A percentile compares a stretch with the other conserved stretches of the same genome.
These are phyloP conservation scores for Pseudozyma sp. DNA, from an alignment of 1,284 basidiomycete genomes.

Conservation along the genomic window DNA sequence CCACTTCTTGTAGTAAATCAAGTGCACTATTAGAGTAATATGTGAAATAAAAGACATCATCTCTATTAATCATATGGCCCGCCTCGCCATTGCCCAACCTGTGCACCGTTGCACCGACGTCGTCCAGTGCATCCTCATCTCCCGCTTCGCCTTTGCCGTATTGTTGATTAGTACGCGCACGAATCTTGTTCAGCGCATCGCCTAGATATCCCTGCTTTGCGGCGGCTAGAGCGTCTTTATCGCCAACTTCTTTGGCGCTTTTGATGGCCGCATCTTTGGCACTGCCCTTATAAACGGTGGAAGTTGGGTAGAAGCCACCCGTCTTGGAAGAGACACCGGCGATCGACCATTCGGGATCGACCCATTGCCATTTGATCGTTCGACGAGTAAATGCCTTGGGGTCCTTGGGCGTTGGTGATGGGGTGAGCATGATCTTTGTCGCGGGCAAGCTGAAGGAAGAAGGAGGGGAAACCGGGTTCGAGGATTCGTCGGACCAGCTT, in stretches of 20 bases:
- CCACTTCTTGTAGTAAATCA: no score
- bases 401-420: slow-evolving; percentile 53
- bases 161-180: slow-evolving; percentile 11
- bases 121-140: slow-evolving; percentile 14
- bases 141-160: background rate
- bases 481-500: slow-evolving; percentile 76
- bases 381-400: slow-evolving; percentile 59
- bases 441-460: slow-evolving; percentile 74
- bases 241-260: slow-evolving; percentile 20
- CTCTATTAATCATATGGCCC: no score
- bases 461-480: slow-evolving; percentile 70
- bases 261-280: slow-evolving; percentile 47
- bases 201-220: slow-evolving; percentile 51
- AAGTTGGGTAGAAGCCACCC: slow-evolving; percentile 20
- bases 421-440: slow-evolving; percentile 62
- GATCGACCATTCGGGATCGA: slow-evolving; percentile 71
- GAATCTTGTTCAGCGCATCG: slow-evolving; percentile 43
- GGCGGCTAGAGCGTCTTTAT: slow-evolving; percentile 29
- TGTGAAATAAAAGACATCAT: no score
- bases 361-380: slow-evolving; percentile 70
- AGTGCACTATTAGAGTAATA: no score
- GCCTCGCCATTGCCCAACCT: slow-evolving; percentile 2
- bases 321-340: slow-evolving; percentile 50
- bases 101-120: slow-evolving; percentile 33
- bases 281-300: slow-evolving; percentile 31